Base-by-base conservation (phyloP, 306 rosid species). In the Rosa rugosa region DNA sequence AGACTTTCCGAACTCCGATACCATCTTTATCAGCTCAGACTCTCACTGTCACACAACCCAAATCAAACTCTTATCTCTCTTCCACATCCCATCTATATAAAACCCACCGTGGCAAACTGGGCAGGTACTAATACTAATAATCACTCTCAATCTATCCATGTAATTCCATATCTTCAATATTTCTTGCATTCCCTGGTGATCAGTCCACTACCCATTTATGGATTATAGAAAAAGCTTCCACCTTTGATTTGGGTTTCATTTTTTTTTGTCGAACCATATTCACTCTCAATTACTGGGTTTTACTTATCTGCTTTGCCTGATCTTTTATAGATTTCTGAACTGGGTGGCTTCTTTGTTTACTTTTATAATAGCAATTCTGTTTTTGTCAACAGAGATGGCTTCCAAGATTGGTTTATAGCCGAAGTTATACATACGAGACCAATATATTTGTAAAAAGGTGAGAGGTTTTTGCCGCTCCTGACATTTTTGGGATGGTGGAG, bases 41-140 rank as follows among this genome's bases (percentile, higher is more conserved):
- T 47, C 34, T 49, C 67, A 25, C 54, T 31, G 42, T 69, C 85
- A 40, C 50, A 45, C 42, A 84, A 59, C 85, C 69, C 70, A 38
- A 23, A 38, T 27, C 25, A 56, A 5, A 2, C 75, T 49, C 16
- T 51, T 8, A 8, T 75, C 34, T 62, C 38, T 64, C 17, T 73
- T 44, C 62, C 44, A 36, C 57, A 34, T 36, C 45, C 34, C 41
- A 27, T 77, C 70, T n/a, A 41, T 72, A 17, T 9, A 9, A 36
- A 54, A 64, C 27, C 54, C 53, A 73, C 31, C 46, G 40, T 75
- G 78, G 36, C 65, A 62, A 25, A 64, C 57, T 63, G 47, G 11
- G 23, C 47, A 81, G 90, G 89, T 88, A 79, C 57, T 56, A 34
- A 41, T 31, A 31, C 36, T 31, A 31, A 31, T 31, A 31, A 31